Percentiles rank a stretch among this genome's conserved stretches.
Evolutionary conservation across 2,329 filamentous ascomycete genomes (phyloP).

Genomic region (Ophiobolus disseminans): DNA sequence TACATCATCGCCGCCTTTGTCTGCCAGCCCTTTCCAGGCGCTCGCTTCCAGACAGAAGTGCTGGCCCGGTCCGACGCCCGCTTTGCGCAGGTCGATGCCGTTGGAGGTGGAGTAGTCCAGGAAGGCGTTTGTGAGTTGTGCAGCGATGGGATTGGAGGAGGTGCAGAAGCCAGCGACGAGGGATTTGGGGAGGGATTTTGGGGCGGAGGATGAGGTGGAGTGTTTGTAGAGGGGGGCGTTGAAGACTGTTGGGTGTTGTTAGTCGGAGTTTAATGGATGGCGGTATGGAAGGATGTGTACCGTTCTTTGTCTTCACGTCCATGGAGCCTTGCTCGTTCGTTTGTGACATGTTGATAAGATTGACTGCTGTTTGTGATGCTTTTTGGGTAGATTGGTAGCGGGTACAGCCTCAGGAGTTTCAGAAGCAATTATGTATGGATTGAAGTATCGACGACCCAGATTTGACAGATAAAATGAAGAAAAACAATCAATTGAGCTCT

Average conservation of each 20-base stretch:
- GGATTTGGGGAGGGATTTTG: conserved; percentile 5
- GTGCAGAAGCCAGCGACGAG: conserved; percentile 29
- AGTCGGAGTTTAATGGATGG: background rate
- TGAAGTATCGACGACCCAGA: background rate
- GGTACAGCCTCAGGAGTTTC: too few relatives aligned
- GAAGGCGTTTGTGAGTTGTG: conserved; percentile 64
- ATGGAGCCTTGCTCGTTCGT: conserved; percentile 31
- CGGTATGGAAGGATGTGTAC: conserved; percentile 6
- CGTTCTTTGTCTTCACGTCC: conserved; percentile 39
- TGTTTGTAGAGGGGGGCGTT: conserved; percentile 35
- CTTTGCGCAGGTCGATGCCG: conserved; percentile 63
- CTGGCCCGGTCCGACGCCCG: conserved; percentile 62
- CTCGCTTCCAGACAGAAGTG: conserved; percentile 66
- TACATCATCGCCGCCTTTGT: conserved; percentile 23
- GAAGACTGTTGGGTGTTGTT: conserved; percentile 27
- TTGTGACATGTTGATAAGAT: conserved; percentile 20
- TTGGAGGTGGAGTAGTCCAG: conserved; percentile 64
- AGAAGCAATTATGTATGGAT: background rate
- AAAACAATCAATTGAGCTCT: background rate
- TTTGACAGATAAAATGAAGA: background rate
- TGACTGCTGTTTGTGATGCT: conserved; percentile 11
- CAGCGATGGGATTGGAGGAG: conserved; percentile 54
- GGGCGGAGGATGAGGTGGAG: conserved; percentile 10
- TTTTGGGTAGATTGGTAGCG: background rate
- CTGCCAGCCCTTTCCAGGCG: conserved; percentile 59